phyloP scores from a whole-genome alignment of 2,329 filamentous ascomycete genomes.

The Exophiala spinifera region DNA sequence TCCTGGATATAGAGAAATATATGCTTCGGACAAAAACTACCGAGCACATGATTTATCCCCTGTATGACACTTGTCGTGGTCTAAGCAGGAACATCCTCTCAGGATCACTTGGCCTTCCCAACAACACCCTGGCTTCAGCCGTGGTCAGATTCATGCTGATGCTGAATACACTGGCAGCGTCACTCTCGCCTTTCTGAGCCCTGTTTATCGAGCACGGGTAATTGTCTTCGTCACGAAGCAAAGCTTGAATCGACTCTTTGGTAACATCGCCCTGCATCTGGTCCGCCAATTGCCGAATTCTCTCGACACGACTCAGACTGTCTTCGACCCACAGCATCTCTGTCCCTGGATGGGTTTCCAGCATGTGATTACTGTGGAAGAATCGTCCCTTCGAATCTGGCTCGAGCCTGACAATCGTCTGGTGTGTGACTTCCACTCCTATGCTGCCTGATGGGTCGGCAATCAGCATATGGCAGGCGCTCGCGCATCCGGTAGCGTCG shows the following conservation, averaged over 20 bases:
- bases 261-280: slow-evolving; percentile 20
- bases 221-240: slow-evolving; percentile 8
- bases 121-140: slow-evolving; percentile 1
- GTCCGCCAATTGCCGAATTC: slow-evolving; percentile 30
- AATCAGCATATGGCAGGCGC: slow-evolving; percentile 52
- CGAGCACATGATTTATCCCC: neutral
- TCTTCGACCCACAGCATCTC: slow-evolving; percentile 16
- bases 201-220: slow-evolving; percentile 6
- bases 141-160: slow-evolving; percentile 2
- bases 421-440: slow-evolving; percentile 47
- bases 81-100: slow-evolving; percentile 1
- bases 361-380: slow-evolving; percentile 46
- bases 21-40: neutral
- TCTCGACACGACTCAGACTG: slow-evolving; percentile 28
- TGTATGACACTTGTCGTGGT: neutral
- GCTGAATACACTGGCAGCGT: slow-evolving; percentile 6
- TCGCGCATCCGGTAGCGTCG: slow-evolving; percentile 46
- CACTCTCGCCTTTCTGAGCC: slow-evolving; percentile 2
- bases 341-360: slow-evolving; percentile 23
- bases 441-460: slow-evolving; percentile 45
- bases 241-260: neutral
- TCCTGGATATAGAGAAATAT: neutral
- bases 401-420: slow-evolving; percentile 25
- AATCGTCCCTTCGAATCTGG: slow-evolving; percentile 38
- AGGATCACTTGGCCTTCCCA: slow-evolving; percentile 3